Evolutionary conservation across 75 land plant species (phyloP).

Genomic region (Adiantum capillusveneris): DNA sequence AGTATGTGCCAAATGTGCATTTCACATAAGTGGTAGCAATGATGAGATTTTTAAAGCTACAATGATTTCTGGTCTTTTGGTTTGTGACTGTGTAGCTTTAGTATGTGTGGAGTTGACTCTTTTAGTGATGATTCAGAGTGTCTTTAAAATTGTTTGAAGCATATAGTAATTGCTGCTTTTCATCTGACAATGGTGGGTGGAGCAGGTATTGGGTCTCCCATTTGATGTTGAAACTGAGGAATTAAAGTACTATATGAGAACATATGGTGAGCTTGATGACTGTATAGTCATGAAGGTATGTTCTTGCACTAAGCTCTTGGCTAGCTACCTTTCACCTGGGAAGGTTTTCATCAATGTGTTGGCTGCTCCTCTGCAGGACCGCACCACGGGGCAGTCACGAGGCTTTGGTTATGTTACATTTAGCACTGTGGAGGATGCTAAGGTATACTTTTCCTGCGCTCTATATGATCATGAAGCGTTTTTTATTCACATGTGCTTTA

Average conservation of each 20-base stretch:
- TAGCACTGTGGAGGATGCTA: slow-evolving; percentile 11
- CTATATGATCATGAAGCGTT: too few species aligned
- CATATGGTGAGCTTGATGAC: slow-evolving; percentile 71
- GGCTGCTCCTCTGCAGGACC: slow-evolving; percentile 10
- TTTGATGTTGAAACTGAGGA: slow-evolving; percentile 54
- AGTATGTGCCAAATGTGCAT: too few species aligned
- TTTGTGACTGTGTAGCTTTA: too few species aligned
- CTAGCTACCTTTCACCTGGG: neutral
- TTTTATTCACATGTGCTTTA: too few species aligned
- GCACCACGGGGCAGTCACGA: slow-evolving; percentile 17
- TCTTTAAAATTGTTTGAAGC: too few species aligned
- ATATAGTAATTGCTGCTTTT: too few species aligned
- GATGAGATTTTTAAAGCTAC: too few species aligned
- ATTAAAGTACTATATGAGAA: slow-evolving; percentile 47
- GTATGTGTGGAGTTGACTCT: too few species aligned
- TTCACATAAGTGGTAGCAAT: too few species aligned
- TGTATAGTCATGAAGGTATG: slow-evolving; percentile 65
- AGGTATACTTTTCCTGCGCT: slow-evolving; percentile 3
- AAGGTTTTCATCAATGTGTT: neutral
- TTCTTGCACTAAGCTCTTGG: neutral
- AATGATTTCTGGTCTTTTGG: too few species aligned
- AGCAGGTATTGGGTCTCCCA: slow-evolving; percentile 46
- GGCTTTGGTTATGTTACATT: slow-evolving; percentile 35
- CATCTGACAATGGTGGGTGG: too few species aligned
- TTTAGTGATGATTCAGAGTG: too few species aligned